phyloP scores from a whole-genome alignment of 108 stramenopile species.

The Parmales sp. region DNA sequence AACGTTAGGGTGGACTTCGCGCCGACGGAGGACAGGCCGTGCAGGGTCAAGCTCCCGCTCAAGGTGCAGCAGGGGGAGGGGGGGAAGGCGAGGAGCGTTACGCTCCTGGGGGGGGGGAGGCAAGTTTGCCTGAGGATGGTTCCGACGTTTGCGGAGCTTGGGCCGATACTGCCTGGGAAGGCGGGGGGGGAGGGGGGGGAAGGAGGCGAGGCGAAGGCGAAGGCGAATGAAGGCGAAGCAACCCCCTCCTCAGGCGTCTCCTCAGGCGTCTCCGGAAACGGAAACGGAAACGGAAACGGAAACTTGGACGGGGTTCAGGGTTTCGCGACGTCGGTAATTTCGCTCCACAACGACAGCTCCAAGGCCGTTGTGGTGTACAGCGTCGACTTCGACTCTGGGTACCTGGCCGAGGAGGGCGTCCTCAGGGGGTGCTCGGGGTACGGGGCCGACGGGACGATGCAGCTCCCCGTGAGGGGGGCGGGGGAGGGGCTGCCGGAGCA shows the following conservation, averaged over 20 bases:
- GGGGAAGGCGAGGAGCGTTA: slow-evolving; percentile 13
- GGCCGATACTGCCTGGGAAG: slow-evolving; percentile 38
- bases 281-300: too few species aligned
- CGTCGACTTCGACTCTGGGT: slow-evolving; percentile 45
- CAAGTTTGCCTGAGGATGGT: slow-evolving; percentile 22
- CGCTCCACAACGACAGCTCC: slow-evolving; percentile 24
- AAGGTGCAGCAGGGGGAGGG: slow-evolving; percentile 22
- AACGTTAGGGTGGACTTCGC: slow-evolving; percentile 43
- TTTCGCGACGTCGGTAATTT: slow-evolving; percentile 13
- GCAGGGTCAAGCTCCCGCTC: slow-evolving; percentile 28
- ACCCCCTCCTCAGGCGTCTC: too few species aligned
- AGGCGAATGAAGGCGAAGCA: too few species aligned
- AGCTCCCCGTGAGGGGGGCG: slow-evolving; percentile 25
- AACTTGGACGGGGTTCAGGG: too few species aligned
- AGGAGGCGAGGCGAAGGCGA: too few species aligned
- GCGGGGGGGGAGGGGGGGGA: slow-evolving; percentile 10
- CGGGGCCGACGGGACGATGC: slow-evolving; percentile 18
- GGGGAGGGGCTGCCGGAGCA: slow-evolving; percentile 25
- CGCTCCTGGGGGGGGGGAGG: slow-evolving; percentile 27
- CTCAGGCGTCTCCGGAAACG: too few species aligned
- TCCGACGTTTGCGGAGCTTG: slow-evolving; percentile 24
- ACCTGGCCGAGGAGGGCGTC: slow-evolving; percentile 35
- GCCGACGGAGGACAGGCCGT: slow-evolving; percentile 30
- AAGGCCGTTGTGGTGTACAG: slow-evolving; percentile 45
- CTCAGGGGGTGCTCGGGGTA: slow-evolving; percentile 12